These are phyloP conservation scores for Mucor circinelloides DNA, from an alignment of 371 early-diverging fungal species.

Conservation along the genomic window DNA sequence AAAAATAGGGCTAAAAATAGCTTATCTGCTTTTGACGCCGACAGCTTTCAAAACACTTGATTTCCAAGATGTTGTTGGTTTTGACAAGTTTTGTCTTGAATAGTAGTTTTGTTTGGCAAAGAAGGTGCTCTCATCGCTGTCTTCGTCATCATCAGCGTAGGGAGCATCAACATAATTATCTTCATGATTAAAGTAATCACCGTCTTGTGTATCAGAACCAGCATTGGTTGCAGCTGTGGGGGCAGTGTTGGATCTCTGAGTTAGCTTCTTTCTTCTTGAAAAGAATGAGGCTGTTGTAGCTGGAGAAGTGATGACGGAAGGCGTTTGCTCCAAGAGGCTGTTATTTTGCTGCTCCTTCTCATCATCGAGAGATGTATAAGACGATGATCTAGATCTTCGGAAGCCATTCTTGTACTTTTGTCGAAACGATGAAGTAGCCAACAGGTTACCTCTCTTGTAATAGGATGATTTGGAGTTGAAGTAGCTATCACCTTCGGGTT, in stretches of 20 bases:
- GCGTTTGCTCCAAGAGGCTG: neutral
- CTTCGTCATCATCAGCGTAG: neutral
- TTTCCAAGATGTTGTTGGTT: constrained; percentile 1
- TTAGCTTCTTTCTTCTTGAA: neutral
- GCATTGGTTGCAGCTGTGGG: neutral
- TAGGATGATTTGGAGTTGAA: neutral
- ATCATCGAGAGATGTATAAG: constrained; percentile 4
- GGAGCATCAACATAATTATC: neutral
- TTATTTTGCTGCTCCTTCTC: neutral
- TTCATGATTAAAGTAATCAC: constrained; percentile 1
- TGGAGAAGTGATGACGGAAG: neutral
- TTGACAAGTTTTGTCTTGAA: constrained; percentile 1
- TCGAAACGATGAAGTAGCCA: constrained; percentile 1
- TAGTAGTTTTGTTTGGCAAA: constrained; percentile 1
- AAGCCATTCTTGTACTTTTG: constrained; percentile 2
- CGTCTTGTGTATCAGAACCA: neutral
- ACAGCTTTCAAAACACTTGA: constrained; percentile 1
- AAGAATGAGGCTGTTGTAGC: neutral
- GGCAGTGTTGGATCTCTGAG: constrained; percentile 1
- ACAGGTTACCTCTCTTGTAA: constrained; percentile 1
- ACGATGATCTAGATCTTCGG: neutral
- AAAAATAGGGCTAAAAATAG: neutral
- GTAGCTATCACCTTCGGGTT: neutral
- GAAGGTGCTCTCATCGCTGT: neutral
- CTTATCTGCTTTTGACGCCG: constrained; percentile 3